phyloP scores from a whole-genome alignment of 371 early-diverging fungal genomes.

The Capillidium heterosporum region DNA sequence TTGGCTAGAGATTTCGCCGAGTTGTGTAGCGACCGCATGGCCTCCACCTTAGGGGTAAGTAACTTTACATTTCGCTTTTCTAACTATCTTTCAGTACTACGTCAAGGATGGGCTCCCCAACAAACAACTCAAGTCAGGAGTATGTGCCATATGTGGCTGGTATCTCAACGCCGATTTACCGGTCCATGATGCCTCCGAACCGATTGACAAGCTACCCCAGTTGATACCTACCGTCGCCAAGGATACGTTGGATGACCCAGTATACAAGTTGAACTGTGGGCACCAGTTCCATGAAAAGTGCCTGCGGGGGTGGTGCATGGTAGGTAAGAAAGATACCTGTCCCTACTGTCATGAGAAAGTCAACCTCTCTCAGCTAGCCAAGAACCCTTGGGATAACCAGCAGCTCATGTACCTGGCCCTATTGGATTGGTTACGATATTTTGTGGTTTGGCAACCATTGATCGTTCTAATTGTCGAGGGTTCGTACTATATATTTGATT shows the following conservation, averaged over 20 bases:
- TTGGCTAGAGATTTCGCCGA: constrained; percentile 73
- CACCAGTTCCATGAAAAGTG: constrained; percentile 81
- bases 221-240: constrained; percentile 3
- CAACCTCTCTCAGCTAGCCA: constrained; percentile 50
- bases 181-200: constrained; percentile 9
- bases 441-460: constrained; percentile 69
- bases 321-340: constrained; percentile 87
- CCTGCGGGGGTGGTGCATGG: constrained; percentile 85
- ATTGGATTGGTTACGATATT: constrained; percentile 59
- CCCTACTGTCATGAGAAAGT: constrained; percentile 90
- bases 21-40: constrained; percentile 67
- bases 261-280: constrained; percentile 50
- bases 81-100: constrained; percentile 24
- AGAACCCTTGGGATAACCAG: constrained; percentile 61
- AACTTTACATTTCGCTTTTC: not conserved
- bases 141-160: constrained; percentile 68
- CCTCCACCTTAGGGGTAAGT: constrained; percentile 39
- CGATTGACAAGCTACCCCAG: not conserved
- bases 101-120: constrained; percentile 44
- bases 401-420: constrained; percentile 59
- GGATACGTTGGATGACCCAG: constrained; percentile 15
- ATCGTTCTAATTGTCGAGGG: constrained; percentile 10
- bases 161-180: constrained; percentile 13
- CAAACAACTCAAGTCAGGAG: constrained; percentile 45
- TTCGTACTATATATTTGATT: not conserved